Percentiles rank a stretch among this genome's conserved stretches.
These are phyloP conservation scores for Hanseniaspora nectarophila DNA, from an alignment of 805 yeast genomes.

Conservation along the genomic window DNA sequence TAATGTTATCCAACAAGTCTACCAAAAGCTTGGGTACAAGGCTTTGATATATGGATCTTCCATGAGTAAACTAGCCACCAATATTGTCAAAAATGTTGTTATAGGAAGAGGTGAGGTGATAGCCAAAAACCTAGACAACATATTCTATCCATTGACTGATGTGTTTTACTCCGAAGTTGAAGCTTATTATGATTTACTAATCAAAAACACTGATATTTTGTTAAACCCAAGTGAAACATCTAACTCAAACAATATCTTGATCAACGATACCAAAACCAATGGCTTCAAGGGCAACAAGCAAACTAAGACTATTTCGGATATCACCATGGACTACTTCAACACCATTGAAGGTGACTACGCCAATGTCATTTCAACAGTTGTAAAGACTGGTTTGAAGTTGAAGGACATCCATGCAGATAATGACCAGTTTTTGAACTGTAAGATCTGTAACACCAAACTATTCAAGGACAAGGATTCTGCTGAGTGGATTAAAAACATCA, in stretches of 20 bases:
- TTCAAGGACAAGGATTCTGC: conserved; percentile 36
- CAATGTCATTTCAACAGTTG: conserved; percentile 83
- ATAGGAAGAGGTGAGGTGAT: conserved; percentile 75
- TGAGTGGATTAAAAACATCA: conserved; percentile 56
- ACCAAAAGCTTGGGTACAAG: conserved; percentile 25
- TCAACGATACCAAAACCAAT: not conserved
- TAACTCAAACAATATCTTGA: conserved; percentile 26
- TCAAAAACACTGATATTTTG: not conserved
- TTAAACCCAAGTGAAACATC: conserved; percentile 16
- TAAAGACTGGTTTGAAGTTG: conserved; percentile 74
- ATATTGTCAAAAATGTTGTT: conserved; percentile 64
- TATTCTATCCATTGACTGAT: conserved; percentile 65
- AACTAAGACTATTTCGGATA: conserved; percentile 63
- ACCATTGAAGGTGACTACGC: conserved; percentile 69
- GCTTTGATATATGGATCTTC: conserved; percentile 55
- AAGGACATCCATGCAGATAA: conserved; percentile 33
- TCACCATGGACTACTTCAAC: conserved; percentile 60
- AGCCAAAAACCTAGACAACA: conserved; percentile 40
- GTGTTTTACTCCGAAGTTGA: conserved; percentile 56
- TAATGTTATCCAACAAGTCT: conserved; percentile 34
- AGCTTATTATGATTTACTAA: conserved; percentile 37
- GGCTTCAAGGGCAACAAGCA: conserved; percentile 1
- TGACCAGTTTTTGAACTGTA: conserved; percentile 31
- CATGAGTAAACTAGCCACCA: conserved; percentile 74
- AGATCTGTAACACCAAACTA: conserved; percentile 39